These are phyloP conservation scores for Podaxis mareebaensis DNA, from an alignment of 768 basidiomycete species.

Conservation along the genomic window DNA sequence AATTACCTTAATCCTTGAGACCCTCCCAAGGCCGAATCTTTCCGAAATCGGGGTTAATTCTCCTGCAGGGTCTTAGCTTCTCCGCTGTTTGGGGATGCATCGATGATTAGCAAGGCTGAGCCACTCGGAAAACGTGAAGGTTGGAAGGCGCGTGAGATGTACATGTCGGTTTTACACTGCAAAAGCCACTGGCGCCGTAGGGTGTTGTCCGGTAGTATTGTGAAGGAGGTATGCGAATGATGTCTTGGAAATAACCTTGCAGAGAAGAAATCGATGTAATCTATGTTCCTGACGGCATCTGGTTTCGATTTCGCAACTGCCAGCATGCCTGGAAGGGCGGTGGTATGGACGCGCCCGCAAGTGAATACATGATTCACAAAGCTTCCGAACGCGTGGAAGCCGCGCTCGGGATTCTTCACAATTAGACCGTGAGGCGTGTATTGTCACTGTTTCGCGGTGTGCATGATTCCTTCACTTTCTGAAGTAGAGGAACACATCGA, in stretches of 20 bases:
- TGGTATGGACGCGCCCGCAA: background rate
- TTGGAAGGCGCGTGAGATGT: no score
- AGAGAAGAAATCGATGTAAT: background rate
- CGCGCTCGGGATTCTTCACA: background rate
- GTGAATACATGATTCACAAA: background rate
- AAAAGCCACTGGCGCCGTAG: no score
- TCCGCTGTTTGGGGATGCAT: background rate
- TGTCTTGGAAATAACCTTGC: background rate
- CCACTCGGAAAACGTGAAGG: no score
- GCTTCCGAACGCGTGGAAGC: background rate
- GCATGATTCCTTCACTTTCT: background rate
- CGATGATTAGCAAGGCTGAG: background rate
- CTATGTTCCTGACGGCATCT: background rate
- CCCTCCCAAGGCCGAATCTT: background rate
- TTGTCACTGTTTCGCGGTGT: background rate
- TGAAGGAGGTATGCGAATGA: no score
- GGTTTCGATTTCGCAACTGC: background rate
- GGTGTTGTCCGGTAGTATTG: no score
- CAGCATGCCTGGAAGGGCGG: background rate
- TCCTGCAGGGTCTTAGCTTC: background rate
- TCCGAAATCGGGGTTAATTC: background rate
- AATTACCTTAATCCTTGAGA: background rate
- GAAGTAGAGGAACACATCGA: background rate
- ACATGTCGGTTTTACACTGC: no score
- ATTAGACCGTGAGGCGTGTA: background rate